Evolutionary conservation across 75 land plant genomes (phyloP).

Genomic region (Pinus taeda): DNA sequence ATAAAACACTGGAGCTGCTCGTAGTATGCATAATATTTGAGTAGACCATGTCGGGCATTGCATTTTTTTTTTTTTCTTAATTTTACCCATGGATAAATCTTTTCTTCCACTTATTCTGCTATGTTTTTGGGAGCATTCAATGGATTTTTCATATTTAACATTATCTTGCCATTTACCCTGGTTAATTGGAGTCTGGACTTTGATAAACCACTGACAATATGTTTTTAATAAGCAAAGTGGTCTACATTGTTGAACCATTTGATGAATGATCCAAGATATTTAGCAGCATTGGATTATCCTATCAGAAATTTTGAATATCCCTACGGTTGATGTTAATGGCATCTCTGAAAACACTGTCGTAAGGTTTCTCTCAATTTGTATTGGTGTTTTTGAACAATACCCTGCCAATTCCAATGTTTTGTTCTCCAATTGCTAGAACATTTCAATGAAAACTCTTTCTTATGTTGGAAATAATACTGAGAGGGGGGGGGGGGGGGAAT

Average conservation of each 20-base stretch:
- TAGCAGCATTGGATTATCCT: not conserved
- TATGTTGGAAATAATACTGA: too few species aligned
- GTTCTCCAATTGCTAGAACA: not conserved
- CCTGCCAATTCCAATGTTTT: not conserved
- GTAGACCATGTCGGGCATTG: too few species aligned
- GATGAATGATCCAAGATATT: not conserved
- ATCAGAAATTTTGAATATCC: not conserved
- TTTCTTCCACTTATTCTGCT: not conserved
- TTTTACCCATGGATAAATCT: not conserved
- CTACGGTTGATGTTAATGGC: not conserved
- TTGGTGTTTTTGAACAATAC: not conserved
- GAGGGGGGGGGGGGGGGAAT: too few species aligned
- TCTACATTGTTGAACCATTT: not conserved
- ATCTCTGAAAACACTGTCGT: not conserved
- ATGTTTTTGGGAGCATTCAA: not conserved
- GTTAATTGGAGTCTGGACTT: not conserved
- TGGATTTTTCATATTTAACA: not conserved
- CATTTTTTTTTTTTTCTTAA: not conserved
- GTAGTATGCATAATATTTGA: too few species aligned
- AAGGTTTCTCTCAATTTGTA: not conserved
- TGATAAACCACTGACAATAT: not conserved
- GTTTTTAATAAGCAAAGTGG: not conserved
- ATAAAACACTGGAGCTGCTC: too few species aligned
- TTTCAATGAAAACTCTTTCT: not conserved
- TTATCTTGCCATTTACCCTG: not conserved